phyloP scores from a whole-genome alignment of 2,329 filamentous ascomycete genomes.

The Xylaria sp. region DNA sequence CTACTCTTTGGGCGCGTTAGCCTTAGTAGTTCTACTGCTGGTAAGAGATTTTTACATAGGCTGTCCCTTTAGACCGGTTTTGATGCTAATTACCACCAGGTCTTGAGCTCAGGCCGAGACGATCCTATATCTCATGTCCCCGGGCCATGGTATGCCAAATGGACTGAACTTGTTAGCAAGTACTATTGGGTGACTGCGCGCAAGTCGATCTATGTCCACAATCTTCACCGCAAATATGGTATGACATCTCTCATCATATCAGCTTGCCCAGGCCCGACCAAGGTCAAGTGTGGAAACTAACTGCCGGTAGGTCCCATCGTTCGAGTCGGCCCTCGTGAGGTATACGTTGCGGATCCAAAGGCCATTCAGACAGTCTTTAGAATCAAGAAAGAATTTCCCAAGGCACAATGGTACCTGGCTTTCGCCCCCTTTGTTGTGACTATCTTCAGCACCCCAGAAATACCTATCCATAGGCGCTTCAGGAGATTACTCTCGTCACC shows the following conservation, averaged over 20 bases:
- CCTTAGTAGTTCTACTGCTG: not conserved
- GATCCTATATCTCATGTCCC: slow-evolving; percentile 22
- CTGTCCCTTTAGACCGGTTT: not conserved
- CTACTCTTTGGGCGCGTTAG: not conserved
- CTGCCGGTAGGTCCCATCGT: slow-evolving; percentile 42
- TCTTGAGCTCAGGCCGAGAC: not conserved
- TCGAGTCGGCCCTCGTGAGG: slow-evolving; percentile 43
- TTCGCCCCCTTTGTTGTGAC: slow-evolving; percentile 38
- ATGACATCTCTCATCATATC: not conserved
- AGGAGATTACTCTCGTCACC: slow-evolving; percentile 55
- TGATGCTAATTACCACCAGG: not conserved
- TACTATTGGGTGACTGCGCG: slow-evolving; percentile 31
- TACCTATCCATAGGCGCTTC: slow-evolving; percentile 50
- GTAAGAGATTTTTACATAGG: not conserved
- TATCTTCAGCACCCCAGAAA: slow-evolving; percentile 54
- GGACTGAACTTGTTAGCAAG: slow-evolving; percentile 24
- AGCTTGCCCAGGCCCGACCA: not conserved
- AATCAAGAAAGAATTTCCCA: slow-evolving; percentile 43
- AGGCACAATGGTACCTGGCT: slow-evolving; percentile 37
- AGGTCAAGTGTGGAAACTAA: not conserved
- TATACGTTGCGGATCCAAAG: slow-evolving; percentile 41
- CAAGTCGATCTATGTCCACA: slow-evolving; percentile 38
- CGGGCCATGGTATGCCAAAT: slow-evolving; percentile 38
- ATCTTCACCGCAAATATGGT: slow-evolving; percentile 46
- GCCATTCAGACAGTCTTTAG: slow-evolving; percentile 40